Evolutionary conservation across 306 rosid genomes (phyloP), one percentile per base, ranked within the genome.

Genomic region (Trichosanthes cucumerina): DNA sequence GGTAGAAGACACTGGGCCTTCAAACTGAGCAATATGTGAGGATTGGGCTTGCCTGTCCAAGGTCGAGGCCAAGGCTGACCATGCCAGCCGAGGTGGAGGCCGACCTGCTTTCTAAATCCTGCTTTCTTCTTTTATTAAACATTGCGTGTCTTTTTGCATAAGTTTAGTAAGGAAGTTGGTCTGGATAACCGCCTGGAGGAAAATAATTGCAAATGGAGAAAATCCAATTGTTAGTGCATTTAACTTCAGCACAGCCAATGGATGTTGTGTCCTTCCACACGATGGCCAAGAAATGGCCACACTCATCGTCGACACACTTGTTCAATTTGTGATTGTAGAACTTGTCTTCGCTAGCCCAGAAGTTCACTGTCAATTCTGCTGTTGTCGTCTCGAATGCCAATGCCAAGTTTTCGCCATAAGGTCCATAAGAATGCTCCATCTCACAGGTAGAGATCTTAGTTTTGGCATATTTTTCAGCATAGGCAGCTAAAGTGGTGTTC

Each of bases 341-440:
- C 0, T 44, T 7, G 75, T 60, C 79, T 87, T 86, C 87, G 0
- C 43, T 7, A 2, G 83, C 18, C 87, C 87, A 86, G 2, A 72
- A 3, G 2, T 79, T 80, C 59, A 83, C 87, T 0, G 85, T 76
- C 11, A 43, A 80, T 0, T 28, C 6, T 0, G 41, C 81, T 4
- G 9, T 63, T 5, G 77, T 24, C 21, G n/a, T 50, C 0, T 11
- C 78, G 0, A 0, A 81, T 75, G 64, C 28, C 59, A 0, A 1
- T 0, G 85, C 86, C 0, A 87, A 16, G 79, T 76, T 80, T 76
- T 85, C 86, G 0, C 86, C 86, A 4, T 44, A 87, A 4, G 85
- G 85, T 43, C 90, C 86, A 0, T 7, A 26, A 1, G 86, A 84
- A 11, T 87, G 26, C 28, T 77, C 56, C 66, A 53, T 59, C 41